These are phyloP conservation scores for Melanomma pulvis-pyrius DNA, from an alignment of 495 filamentous ascomycete species.

Conservation along the genomic window DNA sequence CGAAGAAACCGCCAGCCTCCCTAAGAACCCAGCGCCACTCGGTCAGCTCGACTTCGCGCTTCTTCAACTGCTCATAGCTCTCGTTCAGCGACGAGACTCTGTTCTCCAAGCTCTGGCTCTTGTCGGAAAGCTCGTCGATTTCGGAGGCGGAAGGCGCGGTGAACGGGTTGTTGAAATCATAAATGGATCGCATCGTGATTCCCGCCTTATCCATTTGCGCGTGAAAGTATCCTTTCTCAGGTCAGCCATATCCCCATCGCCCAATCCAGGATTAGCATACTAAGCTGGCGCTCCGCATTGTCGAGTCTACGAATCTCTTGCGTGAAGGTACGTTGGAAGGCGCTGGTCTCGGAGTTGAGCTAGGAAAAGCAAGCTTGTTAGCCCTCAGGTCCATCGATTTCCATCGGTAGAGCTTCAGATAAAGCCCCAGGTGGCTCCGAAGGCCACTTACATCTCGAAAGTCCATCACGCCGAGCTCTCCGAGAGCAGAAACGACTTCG, in stretches of 20 bases:
- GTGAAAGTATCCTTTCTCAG: constrained; percentile 76
- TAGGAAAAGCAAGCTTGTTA: constrained; percentile 29
- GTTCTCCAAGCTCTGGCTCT: constrained; percentile 88
- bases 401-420: constrained; percentile 15
- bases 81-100: constrained; percentile 89
- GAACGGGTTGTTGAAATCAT: constrained; percentile 80
- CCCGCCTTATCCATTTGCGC: constrained; percentile 89
- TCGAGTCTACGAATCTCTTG: constrained; percentile 95
- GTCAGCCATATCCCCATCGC: constrained; percentile 23
- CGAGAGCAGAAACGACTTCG: constrained; percentile 94
- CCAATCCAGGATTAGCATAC: constrained; percentile 57
- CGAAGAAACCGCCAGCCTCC: constrained; percentile 96
- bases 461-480: constrained; percentile 92
- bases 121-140: constrained; percentile 92
- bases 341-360: constrained; percentile 89
- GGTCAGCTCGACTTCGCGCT: constrained; percentile 91
- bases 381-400: constrained; percentile 20
- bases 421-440: neutral
- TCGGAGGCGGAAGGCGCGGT: constrained; percentile 86
- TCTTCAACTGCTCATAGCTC: constrained; percentile 97
- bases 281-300: constrained; percentile 96
- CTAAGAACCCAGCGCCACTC: constrained; percentile 98
- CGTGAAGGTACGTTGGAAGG: constrained; percentile 96
- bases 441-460: constrained; percentile 83
- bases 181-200: constrained; percentile 79